Conservation (phyloP, 164 flowering plant species). For the Tetracentron sinense region DNA sequence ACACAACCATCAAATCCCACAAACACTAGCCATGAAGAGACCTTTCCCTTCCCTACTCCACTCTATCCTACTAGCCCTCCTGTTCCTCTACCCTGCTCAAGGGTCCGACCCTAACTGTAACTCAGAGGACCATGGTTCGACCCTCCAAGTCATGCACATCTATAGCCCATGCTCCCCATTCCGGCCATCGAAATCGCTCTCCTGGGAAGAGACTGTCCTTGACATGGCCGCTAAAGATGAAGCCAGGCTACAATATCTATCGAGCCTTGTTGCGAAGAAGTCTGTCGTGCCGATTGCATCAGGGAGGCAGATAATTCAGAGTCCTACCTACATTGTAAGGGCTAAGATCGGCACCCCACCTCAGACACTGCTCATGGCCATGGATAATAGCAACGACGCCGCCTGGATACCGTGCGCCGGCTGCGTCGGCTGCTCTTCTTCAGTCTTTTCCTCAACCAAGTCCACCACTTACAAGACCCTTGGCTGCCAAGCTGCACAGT, state of each 20-base stretch:
- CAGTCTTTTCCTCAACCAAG: slow-evolving; percentile 34
- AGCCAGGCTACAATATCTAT: slow-evolving; percentile 36
- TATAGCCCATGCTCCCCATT: slow-evolving; percentile 52
- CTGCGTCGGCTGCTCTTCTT: slow-evolving; percentile 71
- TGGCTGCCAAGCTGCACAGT: slow-evolving; percentile 55
- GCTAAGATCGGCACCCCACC: slow-evolving; percentile 75
- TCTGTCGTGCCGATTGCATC: slow-evolving; percentile 75
- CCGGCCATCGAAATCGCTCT: slow-evolving; percentile 17
- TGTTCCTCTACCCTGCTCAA: slow-evolving; percentile 15
- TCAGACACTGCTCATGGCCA: slow-evolving; percentile 67
- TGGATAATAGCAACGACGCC: slow-evolving; percentile 84
- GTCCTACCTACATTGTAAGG: slow-evolving; percentile 68
- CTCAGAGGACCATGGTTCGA: slow-evolving; percentile 34
- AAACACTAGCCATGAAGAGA: slow-evolving; percentile 14
- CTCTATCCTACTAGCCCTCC: slow-evolving; percentile 18
- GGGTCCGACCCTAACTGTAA: slow-evolving; percentile 22
- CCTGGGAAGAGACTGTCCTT: slow-evolving; percentile 45
- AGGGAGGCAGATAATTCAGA: slow-evolving; percentile 58
- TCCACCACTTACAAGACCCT: slow-evolving; percentile 58
- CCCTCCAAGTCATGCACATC: slow-evolving; percentile 53
- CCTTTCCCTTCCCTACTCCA: background rate
- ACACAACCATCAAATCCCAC: background rate
- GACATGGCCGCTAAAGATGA: slow-evolving; percentile 38
- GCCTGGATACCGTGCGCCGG: slow-evolving; percentile 90
- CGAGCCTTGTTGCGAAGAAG: slow-evolving; percentile 38